Base-by-base conservation (phyloP, 1,139 yeast genomes). In the Yamadazyma spencermartinsiae region DNA sequence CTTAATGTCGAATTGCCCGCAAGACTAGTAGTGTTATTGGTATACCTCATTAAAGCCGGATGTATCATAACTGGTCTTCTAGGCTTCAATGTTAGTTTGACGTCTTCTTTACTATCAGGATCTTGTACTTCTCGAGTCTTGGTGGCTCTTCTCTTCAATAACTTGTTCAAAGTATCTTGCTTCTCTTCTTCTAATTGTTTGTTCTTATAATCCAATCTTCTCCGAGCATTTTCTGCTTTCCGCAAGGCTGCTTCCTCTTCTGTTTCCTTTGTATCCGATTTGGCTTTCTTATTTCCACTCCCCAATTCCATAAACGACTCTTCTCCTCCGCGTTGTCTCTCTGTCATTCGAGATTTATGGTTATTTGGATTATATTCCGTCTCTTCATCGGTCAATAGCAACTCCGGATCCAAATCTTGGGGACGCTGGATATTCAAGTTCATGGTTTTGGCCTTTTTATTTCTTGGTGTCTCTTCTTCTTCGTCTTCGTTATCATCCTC, bases 151-250 rank as follows among this genome's bases (percentile, higher is more conserved):
- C 92, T 81, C 61, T 87, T 85, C 47, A 92, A 69, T 43, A 92
- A 67, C 56, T 86, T 87, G 59, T 89, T 90, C 47, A 92, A 72
- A 0, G 97, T 90, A 49, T 89, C 97, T 52, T 83, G 79, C 59
- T 92, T 92, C 60, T 92, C 98, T 59, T 88, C 97, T 55, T 89
- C 98, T 29, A 87, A 66, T 46, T 85, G 80, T 63, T 85, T 83
- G 52, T 83, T 90, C 48, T 85, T 83, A 54, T 89, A 76, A 55
- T 92, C 92, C 58, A 86, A 86, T 48, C 98, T 75, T 58, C 90
- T 79, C 50, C 98, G 76, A 0, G 97, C 92, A 54, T 80, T 82
- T 56, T 92, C 98, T 1, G 95, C 90, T 46, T 89, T 81, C 31
- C 89, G 74, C 42, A 88, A 63, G 27, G 87, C 87, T 29, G 81